Evolutionary conservation across 23 red algal genomes (phyloP), one percentile per base, ranked within the genome.

Genomic region (Gracilaria vermiculophylla): DNA sequence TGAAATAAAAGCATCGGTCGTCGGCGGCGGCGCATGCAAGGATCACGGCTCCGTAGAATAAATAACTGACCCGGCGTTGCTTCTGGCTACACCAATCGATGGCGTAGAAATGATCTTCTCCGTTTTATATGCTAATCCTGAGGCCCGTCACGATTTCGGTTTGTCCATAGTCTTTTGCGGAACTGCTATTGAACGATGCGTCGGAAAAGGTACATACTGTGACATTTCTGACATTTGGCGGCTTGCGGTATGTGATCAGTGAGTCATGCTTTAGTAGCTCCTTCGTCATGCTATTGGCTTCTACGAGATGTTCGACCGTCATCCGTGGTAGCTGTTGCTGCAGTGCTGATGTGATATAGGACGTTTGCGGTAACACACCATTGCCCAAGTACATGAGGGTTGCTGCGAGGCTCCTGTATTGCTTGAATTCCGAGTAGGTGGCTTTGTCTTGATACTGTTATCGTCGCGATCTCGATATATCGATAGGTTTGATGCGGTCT

Each of bases 321-420:
- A 60, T 6, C 7, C n/a, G 6, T 10, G 25, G 19, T 49, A 53
- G 56, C 49, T 69, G 23, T 69, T 85, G 80, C 33, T 85, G 57
- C 17, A 85, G 15, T 62, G 29, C 21, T 1, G 48, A 85, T 32
- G 80, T 41, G 6, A 69, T 39, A 69, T 40, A 85, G 0, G 80
- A 85, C 4, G 80, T 60, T 48, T 85, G 80, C 51, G 80, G 80
- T 3, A 85, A 9, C 0, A 58, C 1, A 31, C 37, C 80, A 50
- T 14, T 50, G 2, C 80, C 80, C 4, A 83, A 21, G 10, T 33
- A 83, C 5, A 83, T 15, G 5, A 83, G 78, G 5, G 29, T 35
- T 4, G 32, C 78, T 15, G 55, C 31, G 14, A 83, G 33, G 8
- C 53, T 19, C 39, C 39, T 83, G 78, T 64, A 83, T 5, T 9